Evolutionary conservation across 1,139 yeast genomes (phyloP).

Genomic region (Hyphopichia buzzinii): DNA sequence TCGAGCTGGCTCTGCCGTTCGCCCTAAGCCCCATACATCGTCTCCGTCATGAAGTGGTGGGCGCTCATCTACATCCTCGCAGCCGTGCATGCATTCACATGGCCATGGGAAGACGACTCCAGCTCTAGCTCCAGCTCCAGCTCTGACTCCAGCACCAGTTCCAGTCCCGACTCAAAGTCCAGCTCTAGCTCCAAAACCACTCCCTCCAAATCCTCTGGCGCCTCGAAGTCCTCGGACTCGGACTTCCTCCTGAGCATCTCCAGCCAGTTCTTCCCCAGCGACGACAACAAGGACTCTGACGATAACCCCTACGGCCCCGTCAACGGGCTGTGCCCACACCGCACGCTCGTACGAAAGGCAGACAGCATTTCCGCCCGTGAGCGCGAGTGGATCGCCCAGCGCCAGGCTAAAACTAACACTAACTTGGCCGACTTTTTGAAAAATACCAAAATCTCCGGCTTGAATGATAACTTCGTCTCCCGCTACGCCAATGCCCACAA

Average conservation of each 20-base stretch:
- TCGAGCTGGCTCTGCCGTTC: too few species aligned
- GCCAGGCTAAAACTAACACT: slow-evolving; percentile 32
- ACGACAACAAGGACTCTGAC: not conserved
- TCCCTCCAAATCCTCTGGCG: slow-evolving; percentile 1
- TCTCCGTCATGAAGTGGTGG: not conserved
- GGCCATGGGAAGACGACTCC: slow-evolving; percentile 17
- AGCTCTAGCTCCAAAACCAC: not conserved
- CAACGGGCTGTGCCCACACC: slow-evolving; percentile 24
- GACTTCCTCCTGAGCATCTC: not conserved
- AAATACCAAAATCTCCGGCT: slow-evolving; percentile 31
- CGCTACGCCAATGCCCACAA: slow-evolving; percentile 24
- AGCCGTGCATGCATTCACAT: slow-evolving; percentile 8
- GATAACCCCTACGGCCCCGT: slow-evolving; percentile 26
- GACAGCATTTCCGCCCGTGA: slow-evolving; percentile 23
- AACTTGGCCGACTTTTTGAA: slow-evolving; percentile 31
- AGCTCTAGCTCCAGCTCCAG: slow-evolving; percentile 4
- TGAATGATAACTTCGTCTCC: slow-evolving; percentile 29
- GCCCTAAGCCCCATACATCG: too few species aligned
- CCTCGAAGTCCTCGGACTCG: not conserved
- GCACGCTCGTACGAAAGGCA: slow-evolving; percentile 27
- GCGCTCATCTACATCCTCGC: not conserved
- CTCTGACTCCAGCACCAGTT: not conserved
- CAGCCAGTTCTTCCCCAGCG: slow-evolving; percentile 2
- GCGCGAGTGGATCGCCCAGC: slow-evolving; percentile 21
- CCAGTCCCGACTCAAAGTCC: not conserved